Base-by-base conservation (phyloP, 2,329 filamentous ascomycete genomes). In the Alternaria longipes region DNA sequence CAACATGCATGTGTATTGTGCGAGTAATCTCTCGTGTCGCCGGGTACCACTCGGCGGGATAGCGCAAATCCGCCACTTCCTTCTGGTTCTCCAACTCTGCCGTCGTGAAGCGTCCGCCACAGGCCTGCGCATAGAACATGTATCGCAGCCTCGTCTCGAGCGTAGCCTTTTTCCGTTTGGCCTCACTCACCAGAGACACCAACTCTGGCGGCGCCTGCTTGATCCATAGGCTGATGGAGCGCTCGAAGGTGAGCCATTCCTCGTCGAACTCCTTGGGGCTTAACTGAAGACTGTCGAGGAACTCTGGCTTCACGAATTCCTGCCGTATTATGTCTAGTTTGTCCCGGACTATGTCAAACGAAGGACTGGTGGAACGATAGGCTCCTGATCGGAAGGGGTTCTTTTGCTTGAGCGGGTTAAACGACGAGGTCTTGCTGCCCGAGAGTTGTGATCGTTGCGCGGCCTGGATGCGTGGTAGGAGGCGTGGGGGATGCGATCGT, bases 31-130 rank as follows among this genome's bases (percentile, higher is more conserved):
- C 85, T 60, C 96, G 87, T 2, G 95, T 95, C 4, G 87, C 89
- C 0, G 94, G 93, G 74, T 90, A 98, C 94, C 94, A 98, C 77
- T 99, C 95, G 55, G 90, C 86, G 0, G 95, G 95, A 77, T 89
- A 93, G n/a, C 93, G 87, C 67, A 97, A 82, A 79, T 97, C 93
- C n/a, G 92, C 87, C 14, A 96, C 80, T 20, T 73, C 67, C 54
- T 74, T 76, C 67, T 80, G 78, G 53, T 78, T 78, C 28, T 78
- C 67, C 45, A 74, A 41, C 57, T 80, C 76, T 20, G 74, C 74
- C n/a, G 67, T 47, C 1, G 78, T 78, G 63, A 80, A 80, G 58
- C 70, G 72, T 7, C 66, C 66, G n/a, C 69, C 72, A 36, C 52
- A 70, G n/a, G 72, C 50, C 45, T 78, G 73, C 5, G 71, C 73